These are phyloP conservation scores for Torulaspora maleeae DNA, from an alignment of 805 yeast genomes.

Conservation along the genomic window DNA sequence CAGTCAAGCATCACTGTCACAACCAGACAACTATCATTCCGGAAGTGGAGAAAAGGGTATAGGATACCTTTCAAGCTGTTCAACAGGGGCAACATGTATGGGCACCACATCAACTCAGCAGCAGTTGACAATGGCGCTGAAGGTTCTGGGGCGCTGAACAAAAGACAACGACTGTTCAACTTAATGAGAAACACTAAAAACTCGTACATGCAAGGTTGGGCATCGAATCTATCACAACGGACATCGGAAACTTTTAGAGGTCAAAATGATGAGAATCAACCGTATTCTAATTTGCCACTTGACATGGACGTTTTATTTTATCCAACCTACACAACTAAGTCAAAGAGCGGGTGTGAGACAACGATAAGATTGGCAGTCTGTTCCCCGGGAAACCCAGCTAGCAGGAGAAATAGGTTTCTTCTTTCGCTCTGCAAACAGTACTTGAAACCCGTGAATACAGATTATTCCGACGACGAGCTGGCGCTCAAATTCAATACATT, in stretches of 20 bases:
- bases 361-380: constrained; percentile 67
- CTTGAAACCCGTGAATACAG: constrained; percentile 15
- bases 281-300: constrained; percentile 39
- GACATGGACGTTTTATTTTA: constrained; percentile 59
- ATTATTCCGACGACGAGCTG: constrained; percentile 3
- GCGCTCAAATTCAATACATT: constrained; percentile 7
- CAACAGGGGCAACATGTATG: constrained; percentile 9
- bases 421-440: constrained; percentile 62
- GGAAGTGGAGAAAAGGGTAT: constrained; percentile 16
- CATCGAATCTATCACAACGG: constrained; percentile 45
- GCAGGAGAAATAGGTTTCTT: constrained; percentile 65
- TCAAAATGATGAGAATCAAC: constrained; percentile 20
- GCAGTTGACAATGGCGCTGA: constrained; percentile 1
- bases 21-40: constrained; percentile 19
- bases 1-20: constrained; percentile 9
- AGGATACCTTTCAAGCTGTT: constrained; percentile 11
- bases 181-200: constrained; percentile 53
- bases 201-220: constrained; percentile 49
- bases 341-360: constrained; percentile 41
- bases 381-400: constrained; percentile 59
- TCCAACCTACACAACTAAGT: constrained; percentile 49
- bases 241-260: constrained; percentile 42
- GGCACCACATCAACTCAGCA: constrained; percentile 7
- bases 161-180: constrained; percentile 47
- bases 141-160: constrained; percentile 17